Evolutionary conservation across 2,329 filamentous ascomycete species (phyloP), one percentile per base, ranked within the genome.

Genomic region (Dendryphion nanum): DNA sequence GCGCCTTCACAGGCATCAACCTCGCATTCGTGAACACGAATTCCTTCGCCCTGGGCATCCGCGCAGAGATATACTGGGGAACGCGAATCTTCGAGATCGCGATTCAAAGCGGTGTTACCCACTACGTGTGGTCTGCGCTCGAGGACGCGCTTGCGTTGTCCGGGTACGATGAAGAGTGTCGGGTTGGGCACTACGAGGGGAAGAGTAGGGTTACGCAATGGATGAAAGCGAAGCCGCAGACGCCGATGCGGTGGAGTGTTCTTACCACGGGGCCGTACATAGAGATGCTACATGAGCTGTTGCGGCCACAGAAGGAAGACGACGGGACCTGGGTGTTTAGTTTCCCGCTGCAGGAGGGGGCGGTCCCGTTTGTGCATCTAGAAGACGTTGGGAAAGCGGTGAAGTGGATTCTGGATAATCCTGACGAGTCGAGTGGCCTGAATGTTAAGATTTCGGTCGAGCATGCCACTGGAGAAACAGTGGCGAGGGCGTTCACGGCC

Each of bases 1-100:
- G 57, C 1, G 72, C 69, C 0, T 72, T 76, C 48, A 48, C 50
- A 7, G 72, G 68, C 4, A 70, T 69, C 32, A 66, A 69, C 45
- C 71, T 69, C n/a, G 74, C 74, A 3, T 78, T 74, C 45, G 60
- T 79, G 33, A 79, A 79, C 49, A 71, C 76, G 29, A 75, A 78
- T 44, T 73, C 74, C 12, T 77, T 77, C 54, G 76, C 74, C 41
- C 60, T 61, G 17, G 76, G 75, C 21, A 74, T 77, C 55, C 76
- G 76, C 49, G 64, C 65, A 0, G 75, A 78, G 51, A 70, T 69
- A 2, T 78, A 66, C 51, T 79, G 60, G 61, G 58, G 57, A 2
- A 65, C 64, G 16, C 55, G 65, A 14, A 45, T 48, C 12, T 68
- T 64, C 41, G 64, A 69, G 44, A 47, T 69, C 4, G 65, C 66